A percentile compares a stretch with the other conserved stretches of the same genome.
Evolutionary conservation across 257 asterid genomes (phyloP).

Genomic region (Solanum ahanhuiri): DNA sequence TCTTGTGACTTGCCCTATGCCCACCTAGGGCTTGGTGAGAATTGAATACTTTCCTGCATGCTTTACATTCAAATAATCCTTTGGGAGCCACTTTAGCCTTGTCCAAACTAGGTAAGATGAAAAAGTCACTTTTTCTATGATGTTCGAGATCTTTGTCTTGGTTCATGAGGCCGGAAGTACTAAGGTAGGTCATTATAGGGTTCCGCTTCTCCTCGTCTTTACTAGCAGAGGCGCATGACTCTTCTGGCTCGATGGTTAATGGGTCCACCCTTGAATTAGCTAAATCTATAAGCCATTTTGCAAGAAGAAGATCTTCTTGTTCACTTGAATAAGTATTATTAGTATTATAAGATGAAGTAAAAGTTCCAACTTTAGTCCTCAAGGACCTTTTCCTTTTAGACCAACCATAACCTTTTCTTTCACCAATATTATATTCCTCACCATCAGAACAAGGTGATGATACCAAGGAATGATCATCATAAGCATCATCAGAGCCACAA

Average conservation of each 20-base stretch:
- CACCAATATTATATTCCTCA: slow-evolving; percentile 24
- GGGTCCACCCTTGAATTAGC: slow-evolving; percentile 54
- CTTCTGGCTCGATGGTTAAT: slow-evolving; percentile 39
- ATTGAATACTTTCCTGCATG: slow-evolving; percentile 35
- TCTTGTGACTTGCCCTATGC: slow-evolving; percentile 88
- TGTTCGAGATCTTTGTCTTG: background rate
- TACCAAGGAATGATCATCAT: slow-evolving; percentile 53
- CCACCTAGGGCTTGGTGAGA: slow-evolving; percentile 97
- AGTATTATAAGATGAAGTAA: slow-evolving; percentile 9
- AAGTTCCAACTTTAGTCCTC: slow-evolving; percentile 49
- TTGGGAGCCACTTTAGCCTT: slow-evolving; percentile 33
- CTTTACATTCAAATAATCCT: slow-evolving; percentile 82
- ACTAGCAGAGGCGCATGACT: slow-evolving; percentile 68
- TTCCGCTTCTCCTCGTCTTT: slow-evolving; percentile 53
- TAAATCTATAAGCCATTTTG: slow-evolving; percentile 58
- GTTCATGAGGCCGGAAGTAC: background rate
- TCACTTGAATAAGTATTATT: slow-evolving; percentile 22
- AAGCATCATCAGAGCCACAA: slow-evolving; percentile 52
- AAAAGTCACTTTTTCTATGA: background rate
- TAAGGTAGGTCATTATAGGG: slow-evolving; percentile 9
- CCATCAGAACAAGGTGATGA: slow-evolving; percentile 50
- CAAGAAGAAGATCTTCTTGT: slow-evolving; percentile 75
- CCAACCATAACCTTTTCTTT: slow-evolving; percentile 37
- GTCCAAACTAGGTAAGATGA: slow-evolving; percentile 1
- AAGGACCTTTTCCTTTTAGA: slow-evolving; percentile 69